phyloP scores from a whole-genome alignment of 1,139 yeast genomes.

The Yamadazyma conglobata region DNA sequence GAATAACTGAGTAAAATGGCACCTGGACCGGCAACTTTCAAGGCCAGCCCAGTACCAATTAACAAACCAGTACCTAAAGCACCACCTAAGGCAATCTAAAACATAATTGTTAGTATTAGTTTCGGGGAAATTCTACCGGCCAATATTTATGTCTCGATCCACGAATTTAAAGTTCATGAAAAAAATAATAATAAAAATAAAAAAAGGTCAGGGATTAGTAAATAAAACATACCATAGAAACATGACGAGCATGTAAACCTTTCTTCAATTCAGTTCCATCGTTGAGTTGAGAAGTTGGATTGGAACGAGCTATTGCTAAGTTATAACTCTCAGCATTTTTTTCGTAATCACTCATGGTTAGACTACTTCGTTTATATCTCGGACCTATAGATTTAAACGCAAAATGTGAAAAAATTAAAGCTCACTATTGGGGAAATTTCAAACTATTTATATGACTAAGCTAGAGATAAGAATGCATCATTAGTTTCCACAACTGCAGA shows the following conservation, averaged over 20 bases:
- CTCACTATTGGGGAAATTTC: too few relatives aligned
- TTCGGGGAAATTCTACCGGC: slow-evolving; percentile 17
- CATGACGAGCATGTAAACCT: slow-evolving; percentile 65
- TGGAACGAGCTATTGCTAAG: slow-evolving; percentile 43
- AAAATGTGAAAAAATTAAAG: too few relatives aligned
- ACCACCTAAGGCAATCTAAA: slow-evolving; percentile 12
- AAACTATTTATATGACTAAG: too few relatives aligned
- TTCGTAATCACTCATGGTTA: slow-evolving; percentile 17
- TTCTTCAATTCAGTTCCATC: slow-evolving; percentile 58
- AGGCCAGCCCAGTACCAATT: slow-evolving; percentile 67
- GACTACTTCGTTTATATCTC: too few relatives aligned
- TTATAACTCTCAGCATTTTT: slow-evolving; percentile 41
- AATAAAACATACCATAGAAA: too few relatives aligned
- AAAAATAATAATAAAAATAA: too few relatives aligned
- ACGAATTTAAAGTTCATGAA: too few relatives aligned
- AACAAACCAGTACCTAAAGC: slow-evolving; percentile 61
- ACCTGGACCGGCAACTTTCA: slow-evolving; percentile 67
- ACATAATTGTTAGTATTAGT: slow-evolving; percentile 20
- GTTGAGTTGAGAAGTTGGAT: slow-evolving; percentile 33
- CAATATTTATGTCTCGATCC: too few relatives aligned
- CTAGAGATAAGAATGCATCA: too few relatives aligned
- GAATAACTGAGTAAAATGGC: slow-evolving; percentile 60
- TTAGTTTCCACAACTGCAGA: too few relatives aligned
- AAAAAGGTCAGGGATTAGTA: too few relatives aligned
- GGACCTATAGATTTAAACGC: too few relatives aligned